Base-by-base conservation (phyloP, 1,284 basidiomycete genomes). In the Gomphus sp. region DNA sequence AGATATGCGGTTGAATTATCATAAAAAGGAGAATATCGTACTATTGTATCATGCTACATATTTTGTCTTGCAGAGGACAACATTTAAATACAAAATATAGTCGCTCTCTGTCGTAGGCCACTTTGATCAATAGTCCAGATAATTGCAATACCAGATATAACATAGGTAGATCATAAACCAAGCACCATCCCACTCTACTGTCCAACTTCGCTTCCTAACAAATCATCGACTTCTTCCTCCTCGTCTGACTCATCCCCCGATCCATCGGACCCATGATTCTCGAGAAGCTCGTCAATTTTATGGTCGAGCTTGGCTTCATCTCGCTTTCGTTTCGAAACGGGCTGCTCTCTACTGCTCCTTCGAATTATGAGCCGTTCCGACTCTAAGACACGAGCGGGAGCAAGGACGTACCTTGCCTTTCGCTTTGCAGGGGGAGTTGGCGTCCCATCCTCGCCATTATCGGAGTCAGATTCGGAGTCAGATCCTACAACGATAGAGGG, bases 311-410 rank as follows among this genome's bases (percentile, higher is more conserved):
- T 39, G 2, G 47, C 25, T 47, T 28, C 34, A 1, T 53, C 57
- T 50, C 50, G 57, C 43, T 58, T 58, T 49, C 57, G 43, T 44
- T 58, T 53, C 37, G 57, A 18, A 25, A 37, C 49, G 14, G 49
- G 57, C 39, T 58, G 57, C 16, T 52, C 57, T 31, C 41, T 58
- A 39, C 50, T 58, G 36, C n/a, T 58, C 49, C 57, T 58, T 31
- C 52, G 8, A 52, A 22, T 18, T 4, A n/a, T 57, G 6, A 55
- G 53, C 41, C 39, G 28, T 33, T 18, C 49, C 25, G 49, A 33
- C 9, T n/a, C 7, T 4, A 33, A 1, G 36, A 16, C 36, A 28
- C 14, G 7, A 39, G 34, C 12, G 31, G 6, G 31, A 55, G 41
- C 34, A n/a, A 45, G 52, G 14, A 45, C 50, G 18, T 45, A 58